A percentile compares a stretch with the other conserved stretches of the same genome.
These are phyloP conservation scores for peach (Prunus persica) DNA, from an alignment of 306 rosid genomes.

Conservation along the genomic window Prunus_persica_NCBIv2 NC_034013.1:17888001-17888500, in stretches of 20 bases:
- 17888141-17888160: neutral
- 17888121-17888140: neutral
- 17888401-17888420: neutral
- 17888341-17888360: neutral
- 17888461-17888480: conserved; percentile 14
- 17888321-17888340: neutral
- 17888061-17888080: neutral
- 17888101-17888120: neutral
- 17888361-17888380: neutral
- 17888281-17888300: too few relatives aligned
- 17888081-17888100: conserved; percentile 17
- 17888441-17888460: conserved; percentile 3
- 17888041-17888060: neutral
- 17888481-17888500: conserved; percentile 6
- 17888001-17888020: neutral
- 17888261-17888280: neutral
- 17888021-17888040: neutral
- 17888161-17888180: neutral
- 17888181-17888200: neutral
- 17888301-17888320: neutral
- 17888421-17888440: neutral
- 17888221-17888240: neutral
- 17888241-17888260: too few relatives aligned
- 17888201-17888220: neutral
- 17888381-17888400: neutral